phyloP scores from a whole-genome alignment of 108 stramenopile genomes.

The Fistulifera pelliculosa region DNA sequence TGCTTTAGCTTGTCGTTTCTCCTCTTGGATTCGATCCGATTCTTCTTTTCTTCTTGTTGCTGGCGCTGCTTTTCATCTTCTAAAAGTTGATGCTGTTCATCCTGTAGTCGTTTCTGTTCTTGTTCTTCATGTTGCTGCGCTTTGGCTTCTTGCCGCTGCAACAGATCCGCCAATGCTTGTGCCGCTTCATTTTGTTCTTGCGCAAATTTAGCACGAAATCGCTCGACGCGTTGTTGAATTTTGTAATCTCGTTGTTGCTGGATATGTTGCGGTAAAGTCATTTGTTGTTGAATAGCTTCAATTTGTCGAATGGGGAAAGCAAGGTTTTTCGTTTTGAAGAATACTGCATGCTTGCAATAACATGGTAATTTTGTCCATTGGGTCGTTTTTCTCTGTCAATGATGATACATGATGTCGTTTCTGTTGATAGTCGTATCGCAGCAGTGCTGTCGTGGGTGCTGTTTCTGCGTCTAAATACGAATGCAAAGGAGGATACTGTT shows the following conservation, averaged over 20 bases:
- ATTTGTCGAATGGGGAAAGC: background rate
- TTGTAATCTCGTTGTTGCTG: background rate
- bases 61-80: slow-evolving; percentile 6
- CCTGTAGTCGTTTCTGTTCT: slow-evolving; percentile 9
- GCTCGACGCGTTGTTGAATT: slow-evolving; percentile 5
- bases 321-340: background rate
- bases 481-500: slow-evolving; percentile 23
- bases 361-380: slow-evolving; percentile 9
- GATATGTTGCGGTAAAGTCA: background rate
- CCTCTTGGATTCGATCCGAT: slow-evolving; percentile 4
- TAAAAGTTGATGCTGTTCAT: slow-evolving; percentile 2
- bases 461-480: slow-evolving; percentile 12
- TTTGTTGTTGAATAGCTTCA: background rate
- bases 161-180: slow-evolving; percentile 3
- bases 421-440: slow-evolving; percentile 8
- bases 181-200: slow-evolving; percentile 4
- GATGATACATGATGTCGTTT: slow-evolving; percentile 6
- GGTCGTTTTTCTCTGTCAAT: slow-evolving; percentile 4
- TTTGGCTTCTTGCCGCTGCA: slow-evolving; percentile 18
- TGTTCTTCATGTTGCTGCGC: slow-evolving; percentile 6
- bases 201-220: slow-evolving; percentile 2
- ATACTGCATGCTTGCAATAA: slow-evolving; percentile 4
- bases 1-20: slow-evolving; percentile 6
- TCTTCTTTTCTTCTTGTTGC: slow-evolving; percentile 10
- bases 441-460: slow-evolving; percentile 15